These are phyloP conservation scores for Karstenula rhodostoma DNA, from an alignment of 2,329 filamentous ascomycete genomes.

Conservation along the genomic window DNA sequence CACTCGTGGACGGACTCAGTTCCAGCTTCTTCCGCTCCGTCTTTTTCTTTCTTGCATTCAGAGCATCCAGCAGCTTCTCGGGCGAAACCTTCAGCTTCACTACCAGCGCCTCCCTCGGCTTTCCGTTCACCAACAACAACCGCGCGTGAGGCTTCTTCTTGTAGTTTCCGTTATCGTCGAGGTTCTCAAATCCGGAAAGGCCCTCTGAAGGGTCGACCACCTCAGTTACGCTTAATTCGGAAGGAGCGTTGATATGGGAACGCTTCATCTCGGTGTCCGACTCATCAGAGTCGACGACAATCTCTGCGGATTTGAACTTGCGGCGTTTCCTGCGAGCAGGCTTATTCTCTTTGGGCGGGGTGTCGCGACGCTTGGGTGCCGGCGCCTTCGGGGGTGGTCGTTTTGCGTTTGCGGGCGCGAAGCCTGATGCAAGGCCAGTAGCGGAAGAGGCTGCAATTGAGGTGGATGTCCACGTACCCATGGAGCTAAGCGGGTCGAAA, in stretches of 20 bases:
- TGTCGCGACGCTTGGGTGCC: neutral
- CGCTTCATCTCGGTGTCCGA: neutral
- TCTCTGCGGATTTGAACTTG: neutral
- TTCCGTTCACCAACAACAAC: neutral
- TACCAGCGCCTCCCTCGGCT: neutral
- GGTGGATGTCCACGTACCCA: neutral
- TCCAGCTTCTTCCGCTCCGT: neutral
- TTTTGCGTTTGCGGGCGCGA: neutral
- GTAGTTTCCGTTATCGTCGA: neutral
- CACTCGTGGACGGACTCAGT: neutral
- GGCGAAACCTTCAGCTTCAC: slow-evolving; percentile 5
- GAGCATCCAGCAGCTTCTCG: neutral
- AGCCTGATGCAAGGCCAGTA: neutral
- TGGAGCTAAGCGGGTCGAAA: neutral
- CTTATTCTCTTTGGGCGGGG: neutral
- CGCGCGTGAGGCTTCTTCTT: neutral
- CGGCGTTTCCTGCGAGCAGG: neutral
- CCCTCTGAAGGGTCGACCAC: slow-evolving; percentile 6
- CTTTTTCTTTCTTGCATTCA: neutral
- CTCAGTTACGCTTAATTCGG: neutral
- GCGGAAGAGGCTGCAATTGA: neutral
- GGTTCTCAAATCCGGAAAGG: neutral
- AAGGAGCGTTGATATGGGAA: neutral
- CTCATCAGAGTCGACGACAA: slow-evolving; percentile 3
- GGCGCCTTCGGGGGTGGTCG: neutral